Evolutionary conservation across 441 rosid species (phyloP).

Genomic region (Populus hybrid): DNA sequence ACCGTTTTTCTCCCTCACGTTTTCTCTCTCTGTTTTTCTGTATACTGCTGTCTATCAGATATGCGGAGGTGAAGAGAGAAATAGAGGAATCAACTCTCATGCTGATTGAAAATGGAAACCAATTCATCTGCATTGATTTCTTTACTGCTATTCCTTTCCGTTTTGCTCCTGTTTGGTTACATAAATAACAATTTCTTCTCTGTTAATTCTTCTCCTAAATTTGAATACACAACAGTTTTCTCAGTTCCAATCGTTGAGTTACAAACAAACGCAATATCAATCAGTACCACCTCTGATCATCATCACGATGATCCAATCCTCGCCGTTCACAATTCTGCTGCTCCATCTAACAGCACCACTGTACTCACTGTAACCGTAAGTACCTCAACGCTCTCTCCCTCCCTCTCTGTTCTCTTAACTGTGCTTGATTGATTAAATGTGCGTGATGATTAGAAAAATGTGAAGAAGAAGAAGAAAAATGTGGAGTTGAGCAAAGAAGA

Average conservation of each 20-base stretch:
- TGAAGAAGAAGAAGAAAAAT: constrained; percentile 35
- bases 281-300: constrained; percentile 23
- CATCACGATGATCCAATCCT: constrained; percentile 18
- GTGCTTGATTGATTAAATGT: not conserved
- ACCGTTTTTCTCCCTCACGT: not conserved
- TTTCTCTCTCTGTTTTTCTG: not conserved
- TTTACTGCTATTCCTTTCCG: not conserved
- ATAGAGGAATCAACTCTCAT: not conserved
- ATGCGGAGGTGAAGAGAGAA: not conserved
- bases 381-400: constrained; percentile 4
- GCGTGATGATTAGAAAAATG: not conserved
- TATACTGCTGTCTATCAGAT: not conserved
- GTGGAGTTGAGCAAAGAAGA: constrained; percentile 31
- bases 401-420: not conserved
- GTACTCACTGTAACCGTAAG: constrained; percentile 11
- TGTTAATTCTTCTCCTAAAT: not conserved
- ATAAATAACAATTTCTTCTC: constrained; percentile 7
- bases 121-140: not conserved
- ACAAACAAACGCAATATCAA: constrained; percentile 19
- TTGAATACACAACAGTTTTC: not conserved
- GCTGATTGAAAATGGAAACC: not conserved
- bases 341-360: constrained; percentile 11
- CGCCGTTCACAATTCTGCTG: not conserved
- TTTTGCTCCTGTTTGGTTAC: not conserved
- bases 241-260: constrained; percentile 22